phyloP scores from a whole-genome alignment of 257 asterid genomes.

The Solanum sitiens region DNA sequence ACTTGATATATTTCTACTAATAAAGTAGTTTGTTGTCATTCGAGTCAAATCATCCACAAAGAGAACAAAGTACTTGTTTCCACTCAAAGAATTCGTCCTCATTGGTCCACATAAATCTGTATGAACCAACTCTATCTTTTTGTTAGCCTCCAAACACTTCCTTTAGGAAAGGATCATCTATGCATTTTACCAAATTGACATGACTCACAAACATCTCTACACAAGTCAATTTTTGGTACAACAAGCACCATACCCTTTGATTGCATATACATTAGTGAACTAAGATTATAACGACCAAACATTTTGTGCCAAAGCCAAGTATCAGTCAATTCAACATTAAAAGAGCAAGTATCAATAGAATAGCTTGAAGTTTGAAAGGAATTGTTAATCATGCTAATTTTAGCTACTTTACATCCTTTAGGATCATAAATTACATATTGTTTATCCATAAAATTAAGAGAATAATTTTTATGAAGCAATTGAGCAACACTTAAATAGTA shows the following conservation, averaged over 20 bases:
- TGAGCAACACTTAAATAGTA: neutral
- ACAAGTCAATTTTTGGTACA: neutral
- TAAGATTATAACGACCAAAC: neutral
- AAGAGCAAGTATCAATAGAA: neutral
- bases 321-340: neutral
- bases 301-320: neutral
- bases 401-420: neutral
- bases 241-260: neutral
- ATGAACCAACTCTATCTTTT: neutral
- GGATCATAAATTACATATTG: neutral
- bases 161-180: neutral
- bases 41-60: neutral
- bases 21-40: neutral
- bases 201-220: neutral
- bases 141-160: neutral
- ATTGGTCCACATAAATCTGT: neutral
- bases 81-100: neutral
- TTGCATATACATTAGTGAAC: neutral
- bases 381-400: neutral
- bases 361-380: neutral
- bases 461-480: neutral
- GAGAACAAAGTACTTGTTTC: neutral
- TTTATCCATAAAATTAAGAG: neutral
- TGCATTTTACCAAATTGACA: neutral
- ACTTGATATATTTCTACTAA: too few species aligned